Percentiles rank a stretch among this genome's conserved stretches.
Evolutionary conservation across 352 stramenopile genomes (phyloP).

Genomic region (Globisporangium sylvaticum): DNA sequence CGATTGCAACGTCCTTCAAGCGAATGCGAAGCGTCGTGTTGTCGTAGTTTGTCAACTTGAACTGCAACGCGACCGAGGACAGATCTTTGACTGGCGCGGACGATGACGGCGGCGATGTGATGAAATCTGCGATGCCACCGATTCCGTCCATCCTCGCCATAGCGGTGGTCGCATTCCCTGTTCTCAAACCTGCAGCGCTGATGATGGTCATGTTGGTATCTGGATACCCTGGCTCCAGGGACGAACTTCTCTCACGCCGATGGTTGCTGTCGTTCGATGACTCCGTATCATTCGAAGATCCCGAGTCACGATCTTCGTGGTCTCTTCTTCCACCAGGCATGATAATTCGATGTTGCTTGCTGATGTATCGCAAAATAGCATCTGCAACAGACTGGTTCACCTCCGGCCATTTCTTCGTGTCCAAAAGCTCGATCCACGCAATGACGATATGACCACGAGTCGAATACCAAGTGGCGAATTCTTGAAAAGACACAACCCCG

Average conservation of each 20-base stretch:
- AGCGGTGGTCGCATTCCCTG: constrained; percentile 30
- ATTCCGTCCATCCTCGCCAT: constrained; percentile 54
- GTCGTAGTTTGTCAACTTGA: constrained; percentile 86
- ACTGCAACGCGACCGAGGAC: constrained; percentile 74
- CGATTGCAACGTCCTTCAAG: constrained; percentile 80
- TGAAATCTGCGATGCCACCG: constrained; percentile 53
- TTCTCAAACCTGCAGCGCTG: constrained; percentile 36
- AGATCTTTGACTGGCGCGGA: constrained; percentile 47
- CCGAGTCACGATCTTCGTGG: constrained; percentile 39
- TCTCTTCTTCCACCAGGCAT: constrained; percentile 12
- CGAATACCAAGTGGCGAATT: constrained; percentile 87
- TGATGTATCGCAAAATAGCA: constrained; percentile 76
- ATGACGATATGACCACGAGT: constrained; percentile 78
- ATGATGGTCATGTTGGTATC: constrained; percentile 31
- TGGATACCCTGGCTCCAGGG: constrained; percentile 39
- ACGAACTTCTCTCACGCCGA: constrained; percentile 31
- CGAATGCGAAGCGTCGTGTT: constrained; percentile 76
- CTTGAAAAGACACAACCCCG: constrained; percentile 77
- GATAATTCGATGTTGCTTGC: constrained; percentile 60
- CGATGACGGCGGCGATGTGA: constrained; percentile 46
- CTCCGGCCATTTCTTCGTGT: constrained; percentile 80
- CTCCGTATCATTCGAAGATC: constrained; percentile 60
- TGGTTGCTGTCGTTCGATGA: constrained; percentile 60
- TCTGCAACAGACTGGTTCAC: constrained; percentile 57
- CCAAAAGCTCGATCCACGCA: constrained; percentile 83